Conservation (phyloP, 805 yeast species). For the Sugiyamaella boreocaroliniensis region DNA sequence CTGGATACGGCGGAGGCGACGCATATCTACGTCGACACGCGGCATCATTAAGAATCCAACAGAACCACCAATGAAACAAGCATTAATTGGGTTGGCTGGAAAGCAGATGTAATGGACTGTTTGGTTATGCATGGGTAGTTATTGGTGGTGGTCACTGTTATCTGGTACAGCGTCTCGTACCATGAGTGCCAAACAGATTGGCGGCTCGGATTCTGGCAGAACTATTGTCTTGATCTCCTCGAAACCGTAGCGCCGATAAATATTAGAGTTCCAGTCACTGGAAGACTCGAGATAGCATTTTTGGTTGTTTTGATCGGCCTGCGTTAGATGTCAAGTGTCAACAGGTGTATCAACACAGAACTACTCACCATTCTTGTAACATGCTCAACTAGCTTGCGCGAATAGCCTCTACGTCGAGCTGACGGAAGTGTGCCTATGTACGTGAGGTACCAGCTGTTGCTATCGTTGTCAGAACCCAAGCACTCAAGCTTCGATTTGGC, state of each 20-base stretch:
- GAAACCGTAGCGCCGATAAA: conserved; percentile 51
- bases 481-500: conserved; percentile 38
- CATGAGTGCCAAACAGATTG: conserved; percentile 13
- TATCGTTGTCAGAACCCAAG: conserved; percentile 34
- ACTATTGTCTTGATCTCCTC: conserved; percentile 11
- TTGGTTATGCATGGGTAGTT: not conserved
- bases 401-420: conserved; percentile 55
- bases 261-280: conserved; percentile 45
- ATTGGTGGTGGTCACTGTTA: not conserved
- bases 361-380: conserved; percentile 44
- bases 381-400: conserved; percentile 44
- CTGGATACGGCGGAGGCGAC: too few relatives aligned
- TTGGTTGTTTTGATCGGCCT: conserved; percentile 30
- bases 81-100: too few relatives aligned
- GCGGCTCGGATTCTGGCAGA: conserved; percentile 5
- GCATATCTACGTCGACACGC: too few relatives aligned
- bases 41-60: too few relatives aligned
- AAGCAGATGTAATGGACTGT: not conserved
- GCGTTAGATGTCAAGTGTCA: conserved; percentile 4
- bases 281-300: conserved; percentile 51
- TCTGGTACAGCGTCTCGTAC: conserved; percentile 22
- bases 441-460: conserved; percentile 48
- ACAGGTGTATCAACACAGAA: conserved; percentile 3
- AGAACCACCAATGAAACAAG: too few relatives aligned
- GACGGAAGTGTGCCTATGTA: conserved; percentile 53